These are phyloP conservation scores for Rhynchospora pubera DNA, from an alignment of 176 grass and related monocot genomes.

Conservation along the genomic window DNA sequence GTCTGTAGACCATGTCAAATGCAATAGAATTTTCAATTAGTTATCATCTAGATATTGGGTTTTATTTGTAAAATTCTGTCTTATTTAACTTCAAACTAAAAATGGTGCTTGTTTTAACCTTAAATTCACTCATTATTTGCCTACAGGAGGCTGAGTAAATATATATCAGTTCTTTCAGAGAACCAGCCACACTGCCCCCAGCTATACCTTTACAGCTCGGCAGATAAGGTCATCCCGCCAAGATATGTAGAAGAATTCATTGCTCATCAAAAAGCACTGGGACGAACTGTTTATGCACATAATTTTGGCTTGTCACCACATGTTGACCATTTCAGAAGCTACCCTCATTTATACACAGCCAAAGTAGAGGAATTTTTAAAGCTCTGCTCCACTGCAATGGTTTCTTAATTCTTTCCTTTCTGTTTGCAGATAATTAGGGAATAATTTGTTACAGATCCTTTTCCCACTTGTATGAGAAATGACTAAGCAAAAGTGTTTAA, in stretches of 20 bases:
- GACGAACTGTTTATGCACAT: slow-evolving; percentile 45
- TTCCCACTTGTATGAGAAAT: neutral
- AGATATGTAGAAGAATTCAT: slow-evolving; percentile 71
- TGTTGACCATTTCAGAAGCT: slow-evolving; percentile 91
- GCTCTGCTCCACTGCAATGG: slow-evolving; percentile 34
- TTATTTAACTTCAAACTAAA: neutral
- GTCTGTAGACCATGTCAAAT: neutral
- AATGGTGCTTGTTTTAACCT: neutral
- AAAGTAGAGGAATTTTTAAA: slow-evolving; percentile 75
- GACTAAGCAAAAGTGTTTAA: neutral
- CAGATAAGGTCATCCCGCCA: slow-evolving; percentile 61
- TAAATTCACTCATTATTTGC: slow-evolving; percentile 8
- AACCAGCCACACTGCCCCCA: slow-evolving; percentile 77
- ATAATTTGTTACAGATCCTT: neutral
- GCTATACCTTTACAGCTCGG: slow-evolving; percentile 88
- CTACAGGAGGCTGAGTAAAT: slow-evolving; percentile 57
- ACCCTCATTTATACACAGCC: slow-evolving; percentile 66
- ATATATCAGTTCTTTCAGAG: slow-evolving; percentile 48
- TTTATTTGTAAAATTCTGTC: neutral
- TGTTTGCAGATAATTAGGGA: neutral
- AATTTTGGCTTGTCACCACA: slow-evolving; percentile 83
- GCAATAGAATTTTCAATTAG: neutral
- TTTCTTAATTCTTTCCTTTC: slow-evolving; percentile 3
- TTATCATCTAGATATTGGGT: neutral
- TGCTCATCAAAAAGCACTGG: slow-evolving; percentile 45